A percentile compares a stretch with the other conserved stretches of the same genome.
phyloP scores from a whole-genome alignment of 2,329 filamentous ascomycete species.

The Plenodomus lindquistii region DNA sequence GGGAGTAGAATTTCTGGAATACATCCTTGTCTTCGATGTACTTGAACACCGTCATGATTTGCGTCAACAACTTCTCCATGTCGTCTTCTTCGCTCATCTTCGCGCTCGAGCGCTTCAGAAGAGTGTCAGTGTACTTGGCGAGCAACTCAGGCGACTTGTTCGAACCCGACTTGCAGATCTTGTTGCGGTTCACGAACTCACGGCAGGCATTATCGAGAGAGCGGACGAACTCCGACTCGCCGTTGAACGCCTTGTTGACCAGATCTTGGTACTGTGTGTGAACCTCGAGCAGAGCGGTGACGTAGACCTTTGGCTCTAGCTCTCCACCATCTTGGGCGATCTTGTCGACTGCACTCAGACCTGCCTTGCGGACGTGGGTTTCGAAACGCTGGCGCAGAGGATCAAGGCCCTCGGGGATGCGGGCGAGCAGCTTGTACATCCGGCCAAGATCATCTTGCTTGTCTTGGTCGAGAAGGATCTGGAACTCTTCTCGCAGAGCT shows the following conservation, averaged over 20 bases:
- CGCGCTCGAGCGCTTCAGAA: constrained; percentile 83
- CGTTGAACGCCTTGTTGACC: constrained; percentile 89
- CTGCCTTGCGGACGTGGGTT: constrained; percentile 87
- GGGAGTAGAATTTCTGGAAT: constrained; percentile 99
- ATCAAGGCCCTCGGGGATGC: constrained; percentile 89
- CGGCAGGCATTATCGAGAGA: constrained; percentile 96
- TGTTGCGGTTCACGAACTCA: constrained; percentile 97
- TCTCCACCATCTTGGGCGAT: constrained; percentile 85
- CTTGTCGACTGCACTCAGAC: constrained; percentile 86
- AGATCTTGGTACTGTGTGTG: constrained; percentile 91
- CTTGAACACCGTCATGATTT: constrained; percentile 99
- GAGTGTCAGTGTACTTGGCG: constrained; percentile 91
- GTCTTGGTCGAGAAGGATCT: constrained; percentile 89
- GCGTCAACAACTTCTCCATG: constrained; percentile 81
- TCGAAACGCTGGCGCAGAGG: constrained; percentile 87
- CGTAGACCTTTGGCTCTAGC: constrained; percentile 94
- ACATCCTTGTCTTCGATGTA: constrained; percentile 99
- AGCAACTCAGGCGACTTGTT: constrained; percentile 93
- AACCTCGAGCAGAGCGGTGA: constrained; percentile 91
- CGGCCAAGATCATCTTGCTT: constrained; percentile 92
- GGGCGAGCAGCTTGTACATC: constrained; percentile 90
- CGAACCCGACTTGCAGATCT: constrained; percentile 89
- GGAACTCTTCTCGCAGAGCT: constrained; percentile 93
- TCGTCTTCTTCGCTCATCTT: constrained; percentile 94
- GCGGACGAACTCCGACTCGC: constrained; percentile 94